Conservation (phyloP, 164 flowering plant species). For the Dillenia suffruticosa region DNA sequence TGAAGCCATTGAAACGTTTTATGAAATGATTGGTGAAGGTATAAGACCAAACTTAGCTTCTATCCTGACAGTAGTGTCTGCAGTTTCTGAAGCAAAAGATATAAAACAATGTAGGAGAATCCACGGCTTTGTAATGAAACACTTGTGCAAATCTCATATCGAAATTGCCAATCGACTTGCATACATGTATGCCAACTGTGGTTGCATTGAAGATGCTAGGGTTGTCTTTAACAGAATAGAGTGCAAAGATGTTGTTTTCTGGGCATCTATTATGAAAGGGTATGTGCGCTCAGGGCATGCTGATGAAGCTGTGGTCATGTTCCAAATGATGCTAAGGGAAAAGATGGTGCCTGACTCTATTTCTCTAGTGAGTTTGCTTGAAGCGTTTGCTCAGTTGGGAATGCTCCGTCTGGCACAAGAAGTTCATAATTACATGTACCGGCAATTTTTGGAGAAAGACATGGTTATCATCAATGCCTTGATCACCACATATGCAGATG, state of each 20-base stretch:
- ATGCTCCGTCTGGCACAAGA: conserved; percentile 31
- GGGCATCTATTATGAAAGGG: conserved; percentile 61
- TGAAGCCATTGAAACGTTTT: conserved; percentile 28
- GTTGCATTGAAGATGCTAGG: conserved; percentile 32
- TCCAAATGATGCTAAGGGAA: conserved; percentile 31
- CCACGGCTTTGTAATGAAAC: conserved; percentile 45
- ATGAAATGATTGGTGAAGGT: conserved; percentile 26
- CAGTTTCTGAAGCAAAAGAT: conserved; percentile 28
- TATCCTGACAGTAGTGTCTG: conserved; percentile 31
- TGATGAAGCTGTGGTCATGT: conserved; percentile 38
- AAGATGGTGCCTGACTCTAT: conserved; percentile 31
- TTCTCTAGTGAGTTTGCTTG: conserved; percentile 35
- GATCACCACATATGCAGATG: conserved; percentile 45
- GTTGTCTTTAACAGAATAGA: conserved; percentile 32
- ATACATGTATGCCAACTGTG: conserved; percentile 46
- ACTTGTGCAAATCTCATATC: conserved; percentile 24
- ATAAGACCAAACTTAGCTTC: conserved; percentile 36
- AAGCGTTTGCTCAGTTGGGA: conserved; percentile 43
- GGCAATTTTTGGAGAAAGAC: conserved; percentile 26
- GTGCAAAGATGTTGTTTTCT: conserved; percentile 46
- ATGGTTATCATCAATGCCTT: conserved; percentile 35
- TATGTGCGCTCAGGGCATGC: conserved; percentile 30
- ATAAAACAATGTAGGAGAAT: conserved; percentile 27
- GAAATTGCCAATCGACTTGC: conserved; percentile 48
- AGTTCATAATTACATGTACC: conserved; percentile 38